Conservation (phyloP, 805 yeast genomes). For the Starmerella roubikii region DNA sequence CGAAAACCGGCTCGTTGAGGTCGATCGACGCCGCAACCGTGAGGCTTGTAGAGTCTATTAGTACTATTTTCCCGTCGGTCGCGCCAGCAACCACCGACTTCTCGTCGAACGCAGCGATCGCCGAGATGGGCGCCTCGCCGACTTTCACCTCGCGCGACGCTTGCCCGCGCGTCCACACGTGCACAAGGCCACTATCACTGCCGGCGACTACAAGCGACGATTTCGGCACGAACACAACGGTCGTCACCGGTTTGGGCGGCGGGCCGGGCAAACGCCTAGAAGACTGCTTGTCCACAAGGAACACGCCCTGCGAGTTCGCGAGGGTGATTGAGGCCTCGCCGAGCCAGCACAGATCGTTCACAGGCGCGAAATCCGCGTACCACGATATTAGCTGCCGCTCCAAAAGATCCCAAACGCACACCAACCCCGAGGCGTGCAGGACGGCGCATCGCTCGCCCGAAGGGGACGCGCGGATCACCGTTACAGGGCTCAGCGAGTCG, state of each 20-base stretch:
- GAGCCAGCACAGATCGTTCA: no score
- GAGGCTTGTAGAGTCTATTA: background rate
- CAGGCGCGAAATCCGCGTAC: no score
- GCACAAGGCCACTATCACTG: slow-evolving; percentile 60
- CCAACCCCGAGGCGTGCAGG: background rate
- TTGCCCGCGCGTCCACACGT: no score
- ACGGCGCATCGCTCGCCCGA: slow-evolving; percentile 3
- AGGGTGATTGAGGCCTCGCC: no score
- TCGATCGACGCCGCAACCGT: background rate
- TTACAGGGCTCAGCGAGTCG: slow-evolving; percentile 7
- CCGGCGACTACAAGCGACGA: slow-evolving; percentile 53
- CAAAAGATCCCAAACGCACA: slow-evolving; percentile 7
- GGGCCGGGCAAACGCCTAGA: no score
- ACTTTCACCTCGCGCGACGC: slow-evolving; percentile 50
- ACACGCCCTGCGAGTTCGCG: no score
- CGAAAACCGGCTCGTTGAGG: no score
- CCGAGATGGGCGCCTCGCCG: slow-evolving; percentile 10
- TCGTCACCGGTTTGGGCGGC: slow-evolving; percentile 44
- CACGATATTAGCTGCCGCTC: slow-evolving; percentile 2
- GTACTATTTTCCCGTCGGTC: background rate
- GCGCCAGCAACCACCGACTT: background rate
- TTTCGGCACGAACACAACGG: slow-evolving; percentile 39
- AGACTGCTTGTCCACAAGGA: no score
- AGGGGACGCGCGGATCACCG: background rate
- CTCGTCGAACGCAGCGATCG: background rate